Evolutionary conservation across 2,329 filamentous ascomycete genomes (phyloP).

Genomic region (Curvularia spicifera): DNA sequence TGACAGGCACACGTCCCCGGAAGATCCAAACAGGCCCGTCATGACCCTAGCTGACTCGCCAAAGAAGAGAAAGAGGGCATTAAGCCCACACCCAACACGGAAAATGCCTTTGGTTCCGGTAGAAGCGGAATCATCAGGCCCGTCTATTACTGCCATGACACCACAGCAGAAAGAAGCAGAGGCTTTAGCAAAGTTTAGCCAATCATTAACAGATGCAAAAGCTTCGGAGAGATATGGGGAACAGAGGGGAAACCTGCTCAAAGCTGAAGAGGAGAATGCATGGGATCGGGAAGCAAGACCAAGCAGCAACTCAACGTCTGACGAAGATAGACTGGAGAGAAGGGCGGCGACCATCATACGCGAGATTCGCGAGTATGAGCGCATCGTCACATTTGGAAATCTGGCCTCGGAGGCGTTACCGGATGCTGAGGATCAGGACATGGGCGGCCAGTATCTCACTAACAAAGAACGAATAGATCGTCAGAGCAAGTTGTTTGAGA

Average conservation of each 20-base stretch:
- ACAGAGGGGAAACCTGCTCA: slow-evolving; percentile 36
- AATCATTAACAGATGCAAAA: slow-evolving; percentile 5
- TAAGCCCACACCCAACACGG: slow-evolving; percentile 25
- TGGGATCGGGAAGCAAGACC: slow-evolving; percentile 49
- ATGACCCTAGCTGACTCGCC: slow-evolving; percentile 42
- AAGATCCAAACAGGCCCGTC: slow-evolving; percentile 30
- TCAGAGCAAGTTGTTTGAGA: slow-evolving; percentile 62
- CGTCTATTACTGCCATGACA: slow-evolving; percentile 1
- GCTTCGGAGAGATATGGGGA: slow-evolving; percentile 26
- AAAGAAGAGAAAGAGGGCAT: slow-evolving; percentile 44
- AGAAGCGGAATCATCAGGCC: slow-evolving; percentile 12
- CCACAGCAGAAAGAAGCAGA: not conserved
- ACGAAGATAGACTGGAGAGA: slow-evolving; percentile 34
- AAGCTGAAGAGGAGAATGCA: slow-evolving; percentile 35
- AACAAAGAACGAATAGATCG: slow-evolving; percentile 55
- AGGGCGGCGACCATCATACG: slow-evolving; percentile 46
- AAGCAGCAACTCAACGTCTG: slow-evolving; percentile 8
- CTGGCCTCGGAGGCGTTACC: slow-evolving; percentile 52
- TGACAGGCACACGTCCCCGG: slow-evolving; percentile 34
- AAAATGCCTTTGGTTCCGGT: slow-evolving; percentile 23
- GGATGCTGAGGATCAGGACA: slow-evolving; percentile 48
- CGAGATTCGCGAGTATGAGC: slow-evolving; percentile 53
- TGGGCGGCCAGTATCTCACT: slow-evolving; percentile 56
- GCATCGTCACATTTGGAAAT: slow-evolving; percentile 52
- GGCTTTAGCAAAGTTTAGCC: slow-evolving; percentile 13